A percentile compares a stretch with the other conserved stretches of the same genome.
Evolutionary conservation across 331 rosid genomes (phyloP).

Genomic region (Malus hybrid): DNA sequence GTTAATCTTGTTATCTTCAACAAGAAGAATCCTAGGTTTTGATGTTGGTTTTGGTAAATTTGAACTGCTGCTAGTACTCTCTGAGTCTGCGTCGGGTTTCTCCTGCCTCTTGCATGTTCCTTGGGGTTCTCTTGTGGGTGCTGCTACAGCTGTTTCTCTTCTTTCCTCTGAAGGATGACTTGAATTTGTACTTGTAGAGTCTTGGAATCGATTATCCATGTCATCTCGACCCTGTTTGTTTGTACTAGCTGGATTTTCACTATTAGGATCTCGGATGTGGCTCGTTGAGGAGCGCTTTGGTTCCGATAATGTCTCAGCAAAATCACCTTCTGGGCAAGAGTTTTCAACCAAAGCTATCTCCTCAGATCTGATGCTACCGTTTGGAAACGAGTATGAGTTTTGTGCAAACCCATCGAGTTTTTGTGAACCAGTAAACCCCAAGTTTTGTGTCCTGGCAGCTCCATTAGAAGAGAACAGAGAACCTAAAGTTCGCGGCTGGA

Average conservation of each 20-base stretch:
- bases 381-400: conserved; percentile 27
- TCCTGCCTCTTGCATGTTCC: conserved; percentile 28
- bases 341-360: conserved; percentile 36
- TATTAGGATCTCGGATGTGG: conserved; percentile 19
- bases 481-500: conserved; percentile 81
- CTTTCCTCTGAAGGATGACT: conserved; percentile 14
- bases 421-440: conserved; percentile 29
- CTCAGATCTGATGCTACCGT: conserved; percentile 16
- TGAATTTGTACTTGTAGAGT: conserved; percentile 23
- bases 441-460: conserved; percentile 40
- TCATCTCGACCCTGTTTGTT: conserved; percentile 20
- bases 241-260: conserved; percentile 16
- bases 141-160: conserved; percentile 19
- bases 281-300: conserved; percentile 30
- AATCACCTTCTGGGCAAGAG: conserved; percentile 27
- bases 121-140: conserved; percentile 24
- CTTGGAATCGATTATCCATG: conserved; percentile 16
- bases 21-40: conserved; percentile 77
- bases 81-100: conserved; percentile 24
- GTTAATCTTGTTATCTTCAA: conserved; percentile 89
- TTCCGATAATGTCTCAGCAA: conserved; percentile 24
- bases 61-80: conserved; percentile 16
- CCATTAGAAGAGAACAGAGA: conserved; percentile 74
- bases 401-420: conserved; percentile 47
- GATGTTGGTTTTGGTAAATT: conserved; percentile 21